Conservation (phyloP, 2,329 filamentous ascomycete species). For the Penicillium frequentans region DNA sequence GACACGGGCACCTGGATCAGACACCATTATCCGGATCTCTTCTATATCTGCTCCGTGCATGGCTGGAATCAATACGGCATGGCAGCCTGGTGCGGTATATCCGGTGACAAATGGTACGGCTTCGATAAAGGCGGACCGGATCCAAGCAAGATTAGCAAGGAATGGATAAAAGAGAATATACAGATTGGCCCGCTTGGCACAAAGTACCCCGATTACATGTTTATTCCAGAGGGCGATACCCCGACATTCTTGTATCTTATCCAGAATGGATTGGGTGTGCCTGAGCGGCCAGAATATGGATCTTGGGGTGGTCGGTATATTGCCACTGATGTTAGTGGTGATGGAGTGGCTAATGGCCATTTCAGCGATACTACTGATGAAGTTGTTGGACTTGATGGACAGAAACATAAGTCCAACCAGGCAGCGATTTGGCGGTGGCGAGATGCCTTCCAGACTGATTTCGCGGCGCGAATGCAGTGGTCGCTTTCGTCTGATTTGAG, state of each 20-base stretch:
- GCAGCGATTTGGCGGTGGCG: constrained; percentile 58
- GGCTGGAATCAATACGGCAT: constrained; percentile 57
- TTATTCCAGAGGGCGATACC: constrained; percentile 55
- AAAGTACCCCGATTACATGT: constrained; percentile 50
- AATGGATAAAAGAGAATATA: constrained; percentile 56
- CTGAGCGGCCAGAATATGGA: constrained; percentile 44
- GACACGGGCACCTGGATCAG: constrained; percentile 59
- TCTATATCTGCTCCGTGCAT: constrained; percentile 58
- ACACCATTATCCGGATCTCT: constrained; percentile 53
- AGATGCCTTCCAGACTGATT: constrained; percentile 54
- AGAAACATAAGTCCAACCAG: constrained; percentile 40
- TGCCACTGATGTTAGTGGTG: neutral
- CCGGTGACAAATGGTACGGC: constrained; percentile 47
- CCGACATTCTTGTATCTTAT: constrained; percentile 44
- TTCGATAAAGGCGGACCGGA: constrained; percentile 51
- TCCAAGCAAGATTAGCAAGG: constrained; percentile 43
- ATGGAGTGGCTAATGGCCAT: constrained; percentile 22
- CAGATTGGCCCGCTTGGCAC: constrained; percentile 52
- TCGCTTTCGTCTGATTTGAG: constrained; percentile 28
- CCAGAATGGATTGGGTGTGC: constrained; percentile 43
- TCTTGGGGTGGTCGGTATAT: constrained; percentile 46
- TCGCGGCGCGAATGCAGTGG: constrained; percentile 52
- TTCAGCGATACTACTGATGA: constrained; percentile 37
- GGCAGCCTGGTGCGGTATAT: constrained; percentile 59
- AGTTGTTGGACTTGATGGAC: constrained; percentile 35